Evolutionary conservation across 1,284 basidiomycete species (phyloP).

Genomic region (Ustilago vetiveriae): DNA sequence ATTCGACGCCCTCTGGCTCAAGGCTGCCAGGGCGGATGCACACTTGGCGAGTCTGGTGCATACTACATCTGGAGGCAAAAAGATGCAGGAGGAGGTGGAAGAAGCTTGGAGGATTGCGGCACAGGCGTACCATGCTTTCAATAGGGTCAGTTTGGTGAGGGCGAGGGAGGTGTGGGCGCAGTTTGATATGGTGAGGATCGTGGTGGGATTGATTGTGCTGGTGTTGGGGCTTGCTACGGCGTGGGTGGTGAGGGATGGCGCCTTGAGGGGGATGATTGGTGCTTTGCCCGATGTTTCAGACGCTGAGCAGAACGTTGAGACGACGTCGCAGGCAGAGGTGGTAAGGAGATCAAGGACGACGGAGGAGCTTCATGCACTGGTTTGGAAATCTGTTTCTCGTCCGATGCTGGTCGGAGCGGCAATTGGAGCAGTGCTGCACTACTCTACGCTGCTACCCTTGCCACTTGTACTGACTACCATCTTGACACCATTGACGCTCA

Average conservation of each 20-base stretch:
- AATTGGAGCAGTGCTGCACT: background rate
- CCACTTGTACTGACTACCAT: background rate
- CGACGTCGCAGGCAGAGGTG: background rate
- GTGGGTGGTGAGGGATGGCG: conserved; percentile 23
- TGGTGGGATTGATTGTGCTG: conserved; percentile 72
- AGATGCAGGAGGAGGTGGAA: conserved; percentile 6
- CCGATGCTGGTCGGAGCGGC: conserved; percentile 13
- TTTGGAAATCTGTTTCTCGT: background rate
- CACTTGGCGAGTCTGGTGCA: conserved; percentile 12
- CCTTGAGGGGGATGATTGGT: conserved; percentile 14
- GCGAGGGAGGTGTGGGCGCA: conserved; percentile 93
- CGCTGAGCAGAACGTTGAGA: background rate
- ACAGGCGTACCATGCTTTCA: conserved; percentile 70
- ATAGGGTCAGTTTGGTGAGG: conserved; percentile 74
- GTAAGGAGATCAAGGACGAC: conserved; percentile 9
- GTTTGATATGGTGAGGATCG: conserved; percentile 84
- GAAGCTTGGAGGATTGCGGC: conserved; percentile 28
- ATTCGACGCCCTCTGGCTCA: conserved; percentile 50
- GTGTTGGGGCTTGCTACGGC: conserved; percentile 25
- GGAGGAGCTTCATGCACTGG: conserved; percentile 15
- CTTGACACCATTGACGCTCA: conserved; percentile 7
- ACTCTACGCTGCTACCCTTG: background rate
- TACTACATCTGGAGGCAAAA: background rate
- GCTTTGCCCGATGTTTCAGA: background rate
- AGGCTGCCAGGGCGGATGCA: conserved; percentile 52